Evolutionary conservation across 2,329 filamentous ascomycete species (phyloP).

Genomic region (Teratosphaeria nubilosa): DNA sequence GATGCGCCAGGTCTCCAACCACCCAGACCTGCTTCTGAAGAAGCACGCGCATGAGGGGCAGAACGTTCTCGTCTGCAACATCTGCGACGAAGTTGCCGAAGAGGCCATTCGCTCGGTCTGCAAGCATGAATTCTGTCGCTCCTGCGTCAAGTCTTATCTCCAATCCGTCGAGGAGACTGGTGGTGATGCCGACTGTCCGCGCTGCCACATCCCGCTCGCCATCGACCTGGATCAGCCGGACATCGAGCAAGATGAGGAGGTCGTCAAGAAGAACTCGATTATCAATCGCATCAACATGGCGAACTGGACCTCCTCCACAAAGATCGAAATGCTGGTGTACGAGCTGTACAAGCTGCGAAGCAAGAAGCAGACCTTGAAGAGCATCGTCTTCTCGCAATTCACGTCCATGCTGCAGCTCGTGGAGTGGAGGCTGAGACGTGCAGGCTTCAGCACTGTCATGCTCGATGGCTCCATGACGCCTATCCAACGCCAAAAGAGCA

Average conservation of each 20-base stretch:
- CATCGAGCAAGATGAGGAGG: conserved; percentile 78
- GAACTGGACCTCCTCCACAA: conserved; percentile 95
- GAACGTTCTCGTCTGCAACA: conserved; percentile 82
- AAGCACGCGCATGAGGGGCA: conserved; percentile 78
- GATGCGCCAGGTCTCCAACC: conserved; percentile 92
- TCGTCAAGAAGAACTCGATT: conserved; percentile 90
- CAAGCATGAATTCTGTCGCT: conserved; percentile 83
- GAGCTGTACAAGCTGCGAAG: conserved; percentile 86
- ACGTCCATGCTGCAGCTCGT: conserved; percentile 95
- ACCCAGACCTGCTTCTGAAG: conserved; percentile 86
- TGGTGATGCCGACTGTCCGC: conserved; percentile 63
- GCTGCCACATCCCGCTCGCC: conserved; percentile 77
- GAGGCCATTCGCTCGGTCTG: conserved; percentile 88
- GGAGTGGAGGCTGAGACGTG: conserved; percentile 89
- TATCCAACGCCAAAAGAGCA: conserved; percentile 81
- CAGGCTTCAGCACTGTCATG: conserved; percentile 98
- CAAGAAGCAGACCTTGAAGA: conserved; percentile 88
- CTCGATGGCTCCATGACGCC: conserved; percentile 96
- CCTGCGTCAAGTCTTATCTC: conserved; percentile 71
- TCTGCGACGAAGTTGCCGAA: conserved; percentile 93
- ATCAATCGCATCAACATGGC: conserved; percentile 99
- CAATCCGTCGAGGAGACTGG: conserved; percentile 58
- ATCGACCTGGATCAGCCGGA: conserved; percentile 95
- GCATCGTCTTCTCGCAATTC: conserved; percentile 95
- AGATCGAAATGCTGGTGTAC: conserved; percentile 93